phyloP scores from a whole-genome alignment of 805 yeast species.

The Yamadazyma takamatsuzukensis region DNA sequence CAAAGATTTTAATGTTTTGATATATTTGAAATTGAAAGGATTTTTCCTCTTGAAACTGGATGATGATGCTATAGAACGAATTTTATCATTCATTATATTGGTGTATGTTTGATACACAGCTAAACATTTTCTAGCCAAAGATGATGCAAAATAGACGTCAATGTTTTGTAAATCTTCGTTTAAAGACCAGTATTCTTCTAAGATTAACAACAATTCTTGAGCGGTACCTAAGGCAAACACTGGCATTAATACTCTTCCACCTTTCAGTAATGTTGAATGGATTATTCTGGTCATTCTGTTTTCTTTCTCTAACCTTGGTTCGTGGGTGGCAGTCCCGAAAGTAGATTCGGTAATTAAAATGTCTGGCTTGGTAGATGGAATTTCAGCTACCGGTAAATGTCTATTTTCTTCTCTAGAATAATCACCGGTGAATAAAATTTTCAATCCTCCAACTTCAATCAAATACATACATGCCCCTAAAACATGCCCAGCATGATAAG shows the following conservation, averaged over 20 bases:
- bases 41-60: constrained; percentile 47
- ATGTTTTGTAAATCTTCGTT: constrained; percentile 79
- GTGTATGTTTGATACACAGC: constrained; percentile 96
- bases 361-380: constrained; percentile 85
- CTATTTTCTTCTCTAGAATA: constrained; percentile 95
- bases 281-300: constrained; percentile 73
- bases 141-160: constrained; percentile 87
- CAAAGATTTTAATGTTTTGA: constrained; percentile 72
- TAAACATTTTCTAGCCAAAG: constrained; percentile 92
- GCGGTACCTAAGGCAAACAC: constrained; percentile 97
- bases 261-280: constrained; percentile 78
- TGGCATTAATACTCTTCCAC: constrained; percentile 90
- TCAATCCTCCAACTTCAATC: constrained; percentile 89
- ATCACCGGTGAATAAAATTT: constrained; percentile 91
- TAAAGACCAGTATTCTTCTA: constrained; percentile 92
- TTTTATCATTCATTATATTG: constrained; percentile 94
- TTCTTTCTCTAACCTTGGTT: constrained; percentile 85
- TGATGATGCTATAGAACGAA: constrained; percentile 56
- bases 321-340: constrained; percentile 96
- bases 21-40: constrained; percentile 87
- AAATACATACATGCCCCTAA: constrained; percentile 98
- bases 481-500: constrained; percentile 99
- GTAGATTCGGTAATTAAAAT: constrained; percentile 91
- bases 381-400: constrained; percentile 91
- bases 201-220: constrained; percentile 82